Conservation (phyloP, 805 yeast genomes). For the Metschnikowia dekortorum region DNA sequence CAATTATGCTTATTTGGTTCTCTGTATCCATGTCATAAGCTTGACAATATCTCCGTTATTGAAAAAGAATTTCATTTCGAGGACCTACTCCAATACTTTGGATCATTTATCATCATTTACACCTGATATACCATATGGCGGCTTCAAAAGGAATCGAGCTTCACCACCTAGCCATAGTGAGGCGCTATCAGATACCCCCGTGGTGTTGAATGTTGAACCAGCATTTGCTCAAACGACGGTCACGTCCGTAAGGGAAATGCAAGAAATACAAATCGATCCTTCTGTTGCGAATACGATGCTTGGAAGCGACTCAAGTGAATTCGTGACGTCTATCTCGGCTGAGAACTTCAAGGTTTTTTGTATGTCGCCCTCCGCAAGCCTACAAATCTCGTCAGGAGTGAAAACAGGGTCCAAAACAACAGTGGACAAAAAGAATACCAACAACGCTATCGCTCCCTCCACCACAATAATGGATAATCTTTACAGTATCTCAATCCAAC, state of each 20-base stretch:
- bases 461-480: constrained; percentile 19
- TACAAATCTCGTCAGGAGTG: constrained; percentile 11
- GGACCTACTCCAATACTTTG: constrained; percentile 19
- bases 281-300: background rate
- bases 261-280: constrained; percentile 6
- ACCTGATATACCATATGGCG: constrained; percentile 19
- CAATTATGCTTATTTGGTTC: constrained; percentile 19
- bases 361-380: constrained; percentile 21
- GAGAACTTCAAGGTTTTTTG: constrained; percentile 28
- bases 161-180: constrained; percentile 8
- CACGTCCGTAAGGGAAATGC: background rate
- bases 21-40: constrained; percentile 26
- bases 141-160: constrained; percentile 10
- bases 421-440: constrained; percentile 16
- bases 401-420: constrained; percentile 17
- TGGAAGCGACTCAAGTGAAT: constrained; percentile 1
- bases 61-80: constrained; percentile 13
- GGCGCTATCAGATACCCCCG: constrained; percentile 10
- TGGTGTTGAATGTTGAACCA: constrained; percentile 15
- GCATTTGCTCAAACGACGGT: background rate
- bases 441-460: constrained; percentile 12
- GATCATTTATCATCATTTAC: constrained; percentile 21
- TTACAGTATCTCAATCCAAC: constrained; percentile 27
- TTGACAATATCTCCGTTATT: constrained; percentile 19
- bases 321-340: constrained; percentile 15